Evolutionary conservation across 2,329 filamentous ascomycete species (phyloP).

Genomic region (Thielaviopsis ethacetica): DNA sequence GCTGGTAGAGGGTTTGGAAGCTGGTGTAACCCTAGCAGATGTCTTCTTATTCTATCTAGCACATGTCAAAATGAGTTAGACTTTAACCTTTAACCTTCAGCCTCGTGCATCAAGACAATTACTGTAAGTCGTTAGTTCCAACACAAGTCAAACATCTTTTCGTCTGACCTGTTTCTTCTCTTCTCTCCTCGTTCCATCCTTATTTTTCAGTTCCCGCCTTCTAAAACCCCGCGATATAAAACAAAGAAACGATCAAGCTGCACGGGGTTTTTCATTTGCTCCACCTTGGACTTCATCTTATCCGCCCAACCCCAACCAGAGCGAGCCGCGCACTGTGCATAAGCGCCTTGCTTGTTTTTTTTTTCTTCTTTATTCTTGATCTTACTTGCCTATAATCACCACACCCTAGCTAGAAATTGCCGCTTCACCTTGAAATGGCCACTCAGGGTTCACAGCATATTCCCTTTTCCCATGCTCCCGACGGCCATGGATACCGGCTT

Average conservation of each 20-base stretch:
- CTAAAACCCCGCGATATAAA: too few relatives aligned
- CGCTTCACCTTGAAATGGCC: conserved; percentile 21
- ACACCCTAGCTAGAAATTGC: not conserved
- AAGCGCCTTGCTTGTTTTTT: not conserved
- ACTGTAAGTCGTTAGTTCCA: too few relatives aligned
- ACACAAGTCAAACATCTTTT: too few relatives aligned
- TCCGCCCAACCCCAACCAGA: not conserved
- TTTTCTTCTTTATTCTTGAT: not conserved
- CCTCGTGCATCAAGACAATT: too few relatives aligned
- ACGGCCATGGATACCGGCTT: conserved; percentile 38
- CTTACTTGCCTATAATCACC: too few relatives aligned
- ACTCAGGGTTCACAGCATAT: conserved; percentile 30
- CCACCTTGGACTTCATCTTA: not conserved
- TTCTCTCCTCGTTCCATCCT: too few relatives aligned
- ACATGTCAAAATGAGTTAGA: not conserved
- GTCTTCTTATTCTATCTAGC: not conserved
- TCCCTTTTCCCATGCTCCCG: conserved; percentile 31
- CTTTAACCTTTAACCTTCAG: too few relatives aligned
- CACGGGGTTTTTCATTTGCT: not conserved
- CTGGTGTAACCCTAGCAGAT: not conserved
- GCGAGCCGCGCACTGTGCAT: not conserved
- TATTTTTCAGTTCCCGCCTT: too few relatives aligned
- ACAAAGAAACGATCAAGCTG: too few relatives aligned
- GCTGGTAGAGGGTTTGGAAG: not conserved
- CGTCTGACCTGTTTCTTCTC: too few relatives aligned